Evolutionary conservation across 345 rosid species (phyloP).

Genomic region (Eucalyptus brandiana): DNA sequence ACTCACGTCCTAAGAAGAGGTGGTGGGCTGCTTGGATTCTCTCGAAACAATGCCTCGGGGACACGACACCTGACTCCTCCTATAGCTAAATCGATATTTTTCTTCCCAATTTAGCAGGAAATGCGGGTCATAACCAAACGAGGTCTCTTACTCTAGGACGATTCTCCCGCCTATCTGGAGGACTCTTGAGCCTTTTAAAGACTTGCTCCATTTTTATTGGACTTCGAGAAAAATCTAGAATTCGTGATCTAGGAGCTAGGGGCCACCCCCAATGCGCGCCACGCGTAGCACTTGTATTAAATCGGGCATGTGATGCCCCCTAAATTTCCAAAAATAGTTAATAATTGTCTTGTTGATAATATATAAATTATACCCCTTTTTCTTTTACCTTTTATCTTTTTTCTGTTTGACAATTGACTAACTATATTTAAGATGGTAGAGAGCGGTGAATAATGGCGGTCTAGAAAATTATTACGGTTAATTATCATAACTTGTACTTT

Average conservation of each 20-base stretch:
- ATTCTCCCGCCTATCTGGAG: fast-evolving
- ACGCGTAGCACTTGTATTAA: neutral
- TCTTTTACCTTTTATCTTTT: neutral
- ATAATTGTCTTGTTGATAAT: neutral
- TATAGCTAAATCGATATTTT: no score
- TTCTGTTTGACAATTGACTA: neutral
- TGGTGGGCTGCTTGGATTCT: no score
- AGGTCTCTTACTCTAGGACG: no score
- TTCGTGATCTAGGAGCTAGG: neutral
- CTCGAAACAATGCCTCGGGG: no score
- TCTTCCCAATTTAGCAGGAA: no score
- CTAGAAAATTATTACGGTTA: neutral
- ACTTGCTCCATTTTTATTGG: no score
- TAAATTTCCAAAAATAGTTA: neutral
- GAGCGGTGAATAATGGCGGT: neutral
- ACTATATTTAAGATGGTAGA: neutral
- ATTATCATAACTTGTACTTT: neutral
- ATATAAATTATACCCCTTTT: neutral
- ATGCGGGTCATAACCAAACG: fast-evolving
- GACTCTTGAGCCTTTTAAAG: no score
- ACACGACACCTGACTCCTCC: no score
- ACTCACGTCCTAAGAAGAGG: no score
- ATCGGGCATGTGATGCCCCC: neutral
- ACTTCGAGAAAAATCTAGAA: neutral
- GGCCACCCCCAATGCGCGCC: no score